Percentiles rank a stretch among this genome's conserved stretches.
phyloP scores from a whole-genome alignment of 2,329 filamentous ascomycete genomes.

The Macrophomina tecta region DNA sequence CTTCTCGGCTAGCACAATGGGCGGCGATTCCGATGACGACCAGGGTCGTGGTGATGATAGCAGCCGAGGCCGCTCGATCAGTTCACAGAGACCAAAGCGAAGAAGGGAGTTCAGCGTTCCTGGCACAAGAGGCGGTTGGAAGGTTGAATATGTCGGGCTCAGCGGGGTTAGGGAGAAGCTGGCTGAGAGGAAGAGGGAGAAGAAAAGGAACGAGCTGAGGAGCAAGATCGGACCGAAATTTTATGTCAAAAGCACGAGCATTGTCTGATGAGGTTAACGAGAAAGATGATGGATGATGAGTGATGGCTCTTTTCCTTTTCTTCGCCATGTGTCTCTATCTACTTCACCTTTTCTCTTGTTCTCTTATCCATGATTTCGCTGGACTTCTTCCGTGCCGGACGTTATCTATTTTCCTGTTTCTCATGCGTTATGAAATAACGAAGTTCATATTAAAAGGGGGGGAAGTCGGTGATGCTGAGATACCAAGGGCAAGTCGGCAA shows the following conservation, averaged over 20 bases:
- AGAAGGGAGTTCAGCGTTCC: constrained; percentile 26
- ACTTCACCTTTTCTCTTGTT: not conserved
- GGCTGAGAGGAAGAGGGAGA: constrained; percentile 56
- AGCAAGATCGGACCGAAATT: constrained; percentile 52
- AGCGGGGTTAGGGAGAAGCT: constrained; percentile 57
- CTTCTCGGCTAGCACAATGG: constrained; percentile 14
- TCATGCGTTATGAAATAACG: not conserved
- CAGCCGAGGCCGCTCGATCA: constrained; percentile 22
- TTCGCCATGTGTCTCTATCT: not conserved
- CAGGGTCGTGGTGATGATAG: constrained; percentile 23
- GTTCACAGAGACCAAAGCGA: constrained; percentile 4
- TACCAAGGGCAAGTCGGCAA: not conserved
- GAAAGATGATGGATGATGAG: constrained; percentile 15
- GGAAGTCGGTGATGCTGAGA: not conserved
- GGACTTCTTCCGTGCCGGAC: not conserved
- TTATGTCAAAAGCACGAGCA: constrained; percentile 18
- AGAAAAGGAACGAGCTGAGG: constrained; percentile 59
- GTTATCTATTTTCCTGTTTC: not conserved
- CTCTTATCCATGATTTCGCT: not conserved
- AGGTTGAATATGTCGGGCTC: constrained; percentile 59
- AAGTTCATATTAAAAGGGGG: not conserved
- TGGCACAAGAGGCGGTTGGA: constrained; percentile 34
- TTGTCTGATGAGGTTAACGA: constrained; percentile 20
- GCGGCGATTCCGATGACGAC: constrained; percentile 13
- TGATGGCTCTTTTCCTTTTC: not conserved